A percentile compares a stretch with the other conserved stretches of the same genome.
Evolutionary conservation across 768 basidiomycete species (phyloP).

Genomic region (Xerocomellus chrysenteron): DNA sequence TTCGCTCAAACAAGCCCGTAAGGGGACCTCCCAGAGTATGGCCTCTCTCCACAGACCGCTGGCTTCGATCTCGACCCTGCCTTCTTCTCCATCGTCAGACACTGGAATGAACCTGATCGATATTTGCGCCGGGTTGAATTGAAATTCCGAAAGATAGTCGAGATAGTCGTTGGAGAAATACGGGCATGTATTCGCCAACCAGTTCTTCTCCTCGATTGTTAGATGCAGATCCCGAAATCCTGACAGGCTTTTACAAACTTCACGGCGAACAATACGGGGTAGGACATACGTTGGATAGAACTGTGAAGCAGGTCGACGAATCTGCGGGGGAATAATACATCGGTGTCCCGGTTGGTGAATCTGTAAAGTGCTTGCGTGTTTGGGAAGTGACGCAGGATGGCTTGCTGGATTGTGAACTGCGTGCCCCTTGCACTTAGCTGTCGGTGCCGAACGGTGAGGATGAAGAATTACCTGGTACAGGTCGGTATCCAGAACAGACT

Average conservation of each 20-base stretch:
- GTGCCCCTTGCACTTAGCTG: neutral
- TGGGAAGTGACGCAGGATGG: constrained; percentile 77
- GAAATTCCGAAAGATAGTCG: constrained; percentile 66
- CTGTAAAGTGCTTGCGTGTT: constrained; percentile 65
- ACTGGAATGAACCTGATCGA: constrained; percentile 60
- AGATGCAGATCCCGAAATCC: constrained; percentile 68
- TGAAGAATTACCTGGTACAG: constrained; percentile 73
- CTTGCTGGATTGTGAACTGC: constrained; percentile 95
- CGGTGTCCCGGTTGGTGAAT: constrained; percentile 76
- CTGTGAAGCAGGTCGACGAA: constrained; percentile 36
- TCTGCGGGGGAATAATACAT: constrained; percentile 56
- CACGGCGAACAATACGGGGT: constrained; percentile 3
- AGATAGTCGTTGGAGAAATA: constrained; percentile 75
- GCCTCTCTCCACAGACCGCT: constrained; percentile 76
- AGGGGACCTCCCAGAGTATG: constrained; percentile 94
- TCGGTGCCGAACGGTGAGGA: neutral
- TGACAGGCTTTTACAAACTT: constrained; percentile 38
- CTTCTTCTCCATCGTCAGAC: constrained; percentile 48
- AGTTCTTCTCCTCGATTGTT: constrained; percentile 58
- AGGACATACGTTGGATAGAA: constrained; percentile 58
- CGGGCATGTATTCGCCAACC: constrained; percentile 68
- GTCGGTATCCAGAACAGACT: constrained; percentile 87
- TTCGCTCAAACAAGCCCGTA: constrained; percentile 93
- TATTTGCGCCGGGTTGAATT: constrained; percentile 68
- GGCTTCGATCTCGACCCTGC: constrained; percentile 70